Evolutionary conservation across 2,329 filamentous ascomycete genomes (phyloP), one percentile per base, ranked within the genome.

Genomic region (Fusarium musae): DNA sequence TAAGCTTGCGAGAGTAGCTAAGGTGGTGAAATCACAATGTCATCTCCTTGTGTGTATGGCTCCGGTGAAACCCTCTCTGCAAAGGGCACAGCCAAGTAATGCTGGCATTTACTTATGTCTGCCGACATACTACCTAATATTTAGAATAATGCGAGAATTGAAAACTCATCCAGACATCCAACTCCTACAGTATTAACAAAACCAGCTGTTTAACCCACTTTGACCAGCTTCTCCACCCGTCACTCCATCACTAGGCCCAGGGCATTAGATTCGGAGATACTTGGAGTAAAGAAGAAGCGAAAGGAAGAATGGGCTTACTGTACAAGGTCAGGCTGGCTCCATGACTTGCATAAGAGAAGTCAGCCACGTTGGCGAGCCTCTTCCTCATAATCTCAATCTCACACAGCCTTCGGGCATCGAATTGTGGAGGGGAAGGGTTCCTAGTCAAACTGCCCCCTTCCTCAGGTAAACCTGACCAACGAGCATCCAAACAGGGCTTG

Each of bases 281-380:
- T 43, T 56, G 36, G 47, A 54, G 30, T 28, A 53, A 63, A 37
- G 44, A 39, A 50, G 53, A 43, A 70, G 54, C 34, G 47, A 50
- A 50, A 52, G 53, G 37, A 64, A 59, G 42, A 19, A 43, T 30
- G 21, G 57, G 46, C 36, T 54, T 54, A 30, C 30, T 30, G 30
- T 30, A 40, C 44, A 50, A 52, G 47, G 58, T 47, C 36, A 47
- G 54, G 30, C 59, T 57, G 39, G 52, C 50, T 54, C 53, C 65
- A 74, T 76, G 63, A 75, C 72, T 67, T 76, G 72, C 74, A 76
- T 72, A 39, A 61, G 40, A 59, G 49, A 54, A 54, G 44, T 62
- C 67, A 74, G 57, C 60, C 67, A 74, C 26, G 30, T 40, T 63
- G 65, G 61, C n/a, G n/a, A 72, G 70, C 59, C 44, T 47, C 66